phyloP scores from a whole-genome alignment of 805 yeast genomes.

The Wickerhamomyces xylosicus region DNA sequence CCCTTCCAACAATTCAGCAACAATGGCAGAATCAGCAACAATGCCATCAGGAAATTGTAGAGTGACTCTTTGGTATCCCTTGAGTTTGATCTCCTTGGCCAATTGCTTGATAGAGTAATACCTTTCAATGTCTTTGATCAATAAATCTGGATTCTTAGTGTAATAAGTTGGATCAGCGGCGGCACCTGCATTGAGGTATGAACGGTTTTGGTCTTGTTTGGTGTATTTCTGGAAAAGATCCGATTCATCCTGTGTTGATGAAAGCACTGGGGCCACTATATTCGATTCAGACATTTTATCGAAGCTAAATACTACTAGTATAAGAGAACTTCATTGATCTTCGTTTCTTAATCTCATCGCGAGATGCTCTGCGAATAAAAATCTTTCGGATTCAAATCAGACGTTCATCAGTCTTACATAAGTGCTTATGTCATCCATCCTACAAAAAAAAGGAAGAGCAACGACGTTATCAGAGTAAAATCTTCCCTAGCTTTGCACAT shows the following conservation, averaged over 20 bases:
- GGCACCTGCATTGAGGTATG: slow-evolving; percentile 20
- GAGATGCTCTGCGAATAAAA: no score
- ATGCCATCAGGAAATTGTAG: slow-evolving; percentile 85
- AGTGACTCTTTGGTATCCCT: slow-evolving; percentile 44
- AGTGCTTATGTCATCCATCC: no score
- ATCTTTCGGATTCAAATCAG: no score
- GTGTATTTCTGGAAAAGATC: slow-evolving; percentile 40
- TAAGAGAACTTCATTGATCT: no score
- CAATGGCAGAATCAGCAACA: slow-evolving; percentile 67
- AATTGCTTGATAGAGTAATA: slow-evolving; percentile 49
- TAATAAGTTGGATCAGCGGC: slow-evolving; percentile 19
- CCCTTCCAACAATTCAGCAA: slow-evolving; percentile 44
- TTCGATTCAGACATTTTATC: no score
- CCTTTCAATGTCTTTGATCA: slow-evolving; percentile 24
- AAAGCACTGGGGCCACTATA: slow-evolving; percentile 54
- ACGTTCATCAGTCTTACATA: no score
- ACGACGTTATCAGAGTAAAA: no score
- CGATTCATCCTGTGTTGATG: slow-evolving; percentile 61
- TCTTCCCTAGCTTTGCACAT: no score
- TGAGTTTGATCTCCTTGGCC: slow-evolving; percentile 19
- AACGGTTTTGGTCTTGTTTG: slow-evolving; percentile 16
- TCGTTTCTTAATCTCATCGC: no score
- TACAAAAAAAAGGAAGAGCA: no score
- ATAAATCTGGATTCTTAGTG: neutral
- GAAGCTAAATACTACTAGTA: no score